These are phyloP conservation scores for Bretziella fagacearum DNA, from an alignment of 2,329 filamentous ascomycete species.

Conservation along the genomic window DNA sequence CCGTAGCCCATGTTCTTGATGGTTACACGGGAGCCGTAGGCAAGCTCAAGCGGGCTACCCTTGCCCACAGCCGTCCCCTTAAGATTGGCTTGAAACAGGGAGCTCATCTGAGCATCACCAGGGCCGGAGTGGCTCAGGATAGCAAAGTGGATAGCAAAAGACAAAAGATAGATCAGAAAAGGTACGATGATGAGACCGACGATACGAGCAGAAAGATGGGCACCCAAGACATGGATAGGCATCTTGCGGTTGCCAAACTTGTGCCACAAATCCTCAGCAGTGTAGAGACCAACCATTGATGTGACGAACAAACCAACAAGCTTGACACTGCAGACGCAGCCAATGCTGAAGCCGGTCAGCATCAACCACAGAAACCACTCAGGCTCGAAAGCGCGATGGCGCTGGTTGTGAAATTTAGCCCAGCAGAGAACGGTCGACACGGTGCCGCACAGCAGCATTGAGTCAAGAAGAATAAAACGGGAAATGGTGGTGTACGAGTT, in stretches of 20 bases:
- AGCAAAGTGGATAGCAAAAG: constrained; percentile 86
- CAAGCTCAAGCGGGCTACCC: constrained; percentile 84
- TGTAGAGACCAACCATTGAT: constrained; percentile 87
- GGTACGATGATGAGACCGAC: constrained; percentile 80
- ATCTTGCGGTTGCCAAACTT: constrained; percentile 93
- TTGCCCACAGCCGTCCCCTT: constrained; percentile 85
- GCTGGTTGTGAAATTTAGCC: constrained; percentile 86
- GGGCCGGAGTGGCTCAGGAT: constrained; percentile 88
- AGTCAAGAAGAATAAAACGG: constrained; percentile 93
- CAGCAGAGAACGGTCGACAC: constrained; percentile 94
- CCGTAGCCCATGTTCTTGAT: constrained; percentile 99
- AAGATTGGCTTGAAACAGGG: constrained; percentile 93
- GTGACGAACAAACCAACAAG: constrained; percentile 95
- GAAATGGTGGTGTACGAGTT: constrained; percentile 99
- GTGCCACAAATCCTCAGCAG: constrained; percentile 89
- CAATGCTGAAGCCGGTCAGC: constrained; percentile 86
- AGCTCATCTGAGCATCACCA: constrained; percentile 99
- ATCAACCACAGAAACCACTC: constrained; percentile 95
- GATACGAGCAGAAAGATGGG: constrained; percentile 65
- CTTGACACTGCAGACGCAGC: constrained; percentile 96
- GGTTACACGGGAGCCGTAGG: constrained; percentile 73
- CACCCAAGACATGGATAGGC: constrained; percentile 60
- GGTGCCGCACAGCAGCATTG: constrained; percentile 98
- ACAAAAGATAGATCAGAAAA: constrained; percentile 82
- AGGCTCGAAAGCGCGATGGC: constrained; percentile 66